Conservation (phyloP, 441 rosid species). For the Populus hybrid region DNA sequence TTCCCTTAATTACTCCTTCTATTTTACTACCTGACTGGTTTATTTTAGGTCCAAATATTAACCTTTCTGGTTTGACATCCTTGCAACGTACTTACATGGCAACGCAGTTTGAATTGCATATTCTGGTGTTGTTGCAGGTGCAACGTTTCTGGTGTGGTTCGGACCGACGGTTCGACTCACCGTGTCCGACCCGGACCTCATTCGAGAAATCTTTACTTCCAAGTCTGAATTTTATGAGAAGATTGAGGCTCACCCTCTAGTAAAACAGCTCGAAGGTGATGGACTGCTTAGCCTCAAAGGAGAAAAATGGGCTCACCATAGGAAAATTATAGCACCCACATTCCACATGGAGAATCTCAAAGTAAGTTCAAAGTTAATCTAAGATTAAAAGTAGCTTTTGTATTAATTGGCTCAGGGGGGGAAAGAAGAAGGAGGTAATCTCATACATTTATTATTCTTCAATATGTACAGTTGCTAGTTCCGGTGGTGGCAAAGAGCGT, state of each 20-base stretch:
- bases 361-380: conserved; percentile 29
- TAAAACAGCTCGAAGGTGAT: conserved; percentile 91
- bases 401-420: no score
- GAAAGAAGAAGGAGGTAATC: not conserved
- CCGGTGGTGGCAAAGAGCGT: conserved; percentile 79
- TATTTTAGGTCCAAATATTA: no score
- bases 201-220: conserved; percentile 75
- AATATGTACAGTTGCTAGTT: conserved; percentile 46
- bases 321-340: conserved; percentile 76
- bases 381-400: not conserved
- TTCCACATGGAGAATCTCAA: conserved; percentile 97
- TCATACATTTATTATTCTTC: not conserved
- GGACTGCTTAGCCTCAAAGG: conserved; percentile 93
- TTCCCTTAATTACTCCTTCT: conserved; percentile 21
- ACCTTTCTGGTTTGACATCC: no score
- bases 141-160: conserved; percentile 93
- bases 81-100: not conserved
- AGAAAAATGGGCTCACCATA: conserved; percentile 90
- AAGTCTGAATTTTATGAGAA: conserved; percentile 81
- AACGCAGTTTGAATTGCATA: not conserved
- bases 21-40: no score
- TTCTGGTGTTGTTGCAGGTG: conserved; percentile 39
- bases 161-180: conserved; percentile 91
- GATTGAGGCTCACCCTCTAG: conserved; percentile 84
- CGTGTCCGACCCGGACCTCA: conserved; percentile 85